phyloP scores from a whole-genome alignment of 805 yeast genomes.

The Jamesozyma lodderae region DNA sequence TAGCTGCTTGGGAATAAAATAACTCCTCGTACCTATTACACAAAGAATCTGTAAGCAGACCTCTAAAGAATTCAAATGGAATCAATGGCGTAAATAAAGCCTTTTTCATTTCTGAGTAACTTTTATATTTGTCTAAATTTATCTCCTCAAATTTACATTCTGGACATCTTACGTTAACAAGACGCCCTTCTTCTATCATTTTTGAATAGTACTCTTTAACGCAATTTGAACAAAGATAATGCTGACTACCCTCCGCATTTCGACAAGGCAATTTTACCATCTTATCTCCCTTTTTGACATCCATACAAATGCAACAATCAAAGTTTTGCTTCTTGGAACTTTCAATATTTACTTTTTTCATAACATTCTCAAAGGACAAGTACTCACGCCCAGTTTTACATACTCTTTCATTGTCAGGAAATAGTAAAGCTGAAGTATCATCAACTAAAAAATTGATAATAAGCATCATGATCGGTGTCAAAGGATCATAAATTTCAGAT shows the following conservation, averaged over 20 bases:
- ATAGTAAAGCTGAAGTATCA: constrained; percentile 14
- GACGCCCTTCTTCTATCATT: constrained; percentile 39
- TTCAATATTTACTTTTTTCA: constrained; percentile 15
- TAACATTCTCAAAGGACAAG: constrained; percentile 15
- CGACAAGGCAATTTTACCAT: constrained; percentile 35
- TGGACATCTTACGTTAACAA: constrained; percentile 50
- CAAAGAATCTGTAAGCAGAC: constrained; percentile 24
- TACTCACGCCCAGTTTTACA: constrained; percentile 13
- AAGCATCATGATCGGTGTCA: constrained; percentile 32
- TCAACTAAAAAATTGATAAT: constrained; percentile 35
- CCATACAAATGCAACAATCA: constrained; percentile 50
- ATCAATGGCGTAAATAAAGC: constrained; percentile 37
- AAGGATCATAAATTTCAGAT: constrained; percentile 14
- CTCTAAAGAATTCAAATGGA: constrained; percentile 28
- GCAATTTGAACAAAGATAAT: constrained; percentile 42
- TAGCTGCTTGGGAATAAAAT: constrained; percentile 34
- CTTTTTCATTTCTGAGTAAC: constrained; percentile 29
- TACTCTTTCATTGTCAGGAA: constrained; percentile 6
- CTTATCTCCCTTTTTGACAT: constrained; percentile 36
- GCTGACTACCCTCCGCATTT: constrained; percentile 18
- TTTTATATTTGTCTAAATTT: constrained; percentile 14
- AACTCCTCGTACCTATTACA: constrained; percentile 35
- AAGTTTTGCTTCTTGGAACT: constrained; percentile 34
- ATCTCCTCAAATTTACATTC: constrained; percentile 31
- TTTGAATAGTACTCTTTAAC: constrained; percentile 35